Conservation (phyloP, 75 land plant species). For the Picea glauca region DNA sequence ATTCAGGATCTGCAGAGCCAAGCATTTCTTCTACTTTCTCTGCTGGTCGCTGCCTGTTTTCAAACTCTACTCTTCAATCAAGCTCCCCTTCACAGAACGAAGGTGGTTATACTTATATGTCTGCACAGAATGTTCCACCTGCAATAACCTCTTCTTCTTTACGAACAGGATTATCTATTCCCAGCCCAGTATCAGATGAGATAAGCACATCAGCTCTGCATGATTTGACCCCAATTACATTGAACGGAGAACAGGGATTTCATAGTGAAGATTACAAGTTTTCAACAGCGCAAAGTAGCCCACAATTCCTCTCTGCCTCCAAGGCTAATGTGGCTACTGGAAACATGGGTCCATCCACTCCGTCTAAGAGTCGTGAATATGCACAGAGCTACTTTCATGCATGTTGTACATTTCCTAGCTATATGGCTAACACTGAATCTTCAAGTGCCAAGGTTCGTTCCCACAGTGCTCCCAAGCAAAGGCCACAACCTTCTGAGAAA, state of each 20-base stretch:
- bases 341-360: constrained; percentile 43
- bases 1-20: constrained; percentile 6
- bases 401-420: constrained; percentile 55
- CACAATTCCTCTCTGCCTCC: constrained; percentile 47
- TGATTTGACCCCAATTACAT: not conserved
- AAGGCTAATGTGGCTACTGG: constrained; percentile 28
- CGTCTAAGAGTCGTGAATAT: constrained; percentile 47
- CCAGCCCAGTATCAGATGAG: constrained; percentile 8
- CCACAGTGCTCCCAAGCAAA: constrained; percentile 75
- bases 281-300: constrained; percentile 49
- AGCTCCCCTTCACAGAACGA: not conserved
- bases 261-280: constrained; percentile 15
- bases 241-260: not conserved
- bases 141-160: not conserved
- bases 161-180: constrained; percentile 2
- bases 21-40: constrained; percentile 6
- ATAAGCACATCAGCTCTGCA: constrained; percentile 1
- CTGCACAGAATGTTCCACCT: constrained; percentile 1
- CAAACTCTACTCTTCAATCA: not conserved
- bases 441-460: constrained; percentile 72
- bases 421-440: constrained; percentile 84
- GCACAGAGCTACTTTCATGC: constrained; percentile 41
- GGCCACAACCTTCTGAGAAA: constrained; percentile 46
- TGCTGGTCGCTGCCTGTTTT: not conserved
- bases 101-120: not conserved